A percentile compares a stretch with the other conserved stretches of the same genome.
phyloP scores from a whole-genome alignment of 2,329 filamentous ascomycete species.

The Hypoxylon sp. region DNA sequence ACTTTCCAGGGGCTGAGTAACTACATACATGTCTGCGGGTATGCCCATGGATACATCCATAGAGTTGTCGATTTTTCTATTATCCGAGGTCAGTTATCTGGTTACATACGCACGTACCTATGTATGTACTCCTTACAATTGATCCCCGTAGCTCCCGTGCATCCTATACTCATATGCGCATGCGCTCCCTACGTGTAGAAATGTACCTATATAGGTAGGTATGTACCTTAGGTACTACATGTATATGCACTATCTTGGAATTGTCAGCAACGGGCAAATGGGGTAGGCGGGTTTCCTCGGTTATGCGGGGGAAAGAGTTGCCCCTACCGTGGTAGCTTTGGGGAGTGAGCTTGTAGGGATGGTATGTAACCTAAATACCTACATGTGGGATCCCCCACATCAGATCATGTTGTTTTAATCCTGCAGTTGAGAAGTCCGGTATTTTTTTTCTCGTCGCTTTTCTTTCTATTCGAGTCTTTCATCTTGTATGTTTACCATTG shows the following conservation, averaged over 20 bases:
- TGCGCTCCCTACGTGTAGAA: not conserved
- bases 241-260: not conserved
- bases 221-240: too few species aligned
- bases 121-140: not conserved
- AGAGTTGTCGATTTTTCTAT: conserved; percentile 14
- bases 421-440: conserved; percentile 20
- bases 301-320: conserved; percentile 51
- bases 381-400: conserved; percentile 31
- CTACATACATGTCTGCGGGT: not conserved
- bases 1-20: conserved; percentile 16
- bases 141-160: conserved; percentile 6
- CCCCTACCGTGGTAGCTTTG: not conserved
- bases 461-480: conserved; percentile 4
- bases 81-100: conserved; percentile 39
- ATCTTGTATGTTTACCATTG: conserved; percentile 20
- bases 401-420: conserved; percentile 27
- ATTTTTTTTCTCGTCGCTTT: conserved; percentile 15
- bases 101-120: not conserved
- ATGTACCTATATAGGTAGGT: too few species aligned
- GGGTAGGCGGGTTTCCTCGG: conserved; percentile 52
- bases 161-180: conserved; percentile 5
- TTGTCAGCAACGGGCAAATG: conserved; percentile 29
- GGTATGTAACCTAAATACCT: not conserved
- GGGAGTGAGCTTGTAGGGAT: not conserved
- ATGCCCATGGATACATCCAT: not conserved